Evolutionary conservation across 2,329 filamentous ascomycete species (phyloP).

Genomic region (Ascochyta pisi): DNA sequence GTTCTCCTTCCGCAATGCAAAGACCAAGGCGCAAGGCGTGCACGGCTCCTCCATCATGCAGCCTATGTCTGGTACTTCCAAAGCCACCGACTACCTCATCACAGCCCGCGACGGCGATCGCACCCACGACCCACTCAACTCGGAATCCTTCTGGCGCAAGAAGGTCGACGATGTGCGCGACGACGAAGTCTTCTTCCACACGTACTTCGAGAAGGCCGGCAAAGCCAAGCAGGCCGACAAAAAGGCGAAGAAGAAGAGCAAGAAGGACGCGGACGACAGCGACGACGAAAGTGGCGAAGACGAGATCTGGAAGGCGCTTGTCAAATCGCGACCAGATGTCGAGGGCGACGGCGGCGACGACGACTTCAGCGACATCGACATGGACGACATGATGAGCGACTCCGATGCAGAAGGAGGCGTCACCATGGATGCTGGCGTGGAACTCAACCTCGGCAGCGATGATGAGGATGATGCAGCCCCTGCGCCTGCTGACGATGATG

Average conservation of each 20-base stretch:
- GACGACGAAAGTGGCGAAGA: slow-evolving; percentile 69
- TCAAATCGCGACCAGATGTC: slow-evolving; percentile 78
- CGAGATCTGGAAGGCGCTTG: slow-evolving; percentile 91
- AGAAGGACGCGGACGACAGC: slow-evolving; percentile 50
- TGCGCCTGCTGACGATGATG: slow-evolving; percentile 42
- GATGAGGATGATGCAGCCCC: slow-evolving; percentile 57
- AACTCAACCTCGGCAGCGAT: slow-evolving; percentile 57
- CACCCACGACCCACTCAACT: slow-evolving; percentile 75
- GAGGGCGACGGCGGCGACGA: slow-evolving; percentile 70
- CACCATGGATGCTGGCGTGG: slow-evolving; percentile 50
- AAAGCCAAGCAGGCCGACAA: slow-evolving; percentile 63
- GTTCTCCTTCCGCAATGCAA: slow-evolving; percentile 96
- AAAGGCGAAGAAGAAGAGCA: slow-evolving; percentile 60
- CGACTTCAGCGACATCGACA: slow-evolving; percentile 61
- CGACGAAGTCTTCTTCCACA: slow-evolving; percentile 97
- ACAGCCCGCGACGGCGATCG: slow-evolving; percentile 65
- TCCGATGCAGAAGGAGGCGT: slow-evolving; percentile 55
- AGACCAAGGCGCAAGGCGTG: slow-evolving; percentile 64
- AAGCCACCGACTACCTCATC: slow-evolving; percentile 67
- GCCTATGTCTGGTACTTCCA: slow-evolving; percentile 72
- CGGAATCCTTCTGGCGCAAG: slow-evolving; percentile 88
- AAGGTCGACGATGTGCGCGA: slow-evolving; percentile 85
- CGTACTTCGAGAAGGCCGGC: slow-evolving; percentile 81
- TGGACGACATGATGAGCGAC: slow-evolving; percentile 53
- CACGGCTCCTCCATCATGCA: slow-evolving; percentile 97